These are phyloP conservation scores for Meredithiella fracta DNA, from an alignment of 2,329 filamentous ascomycete species.

Conservation along the genomic window DNA sequence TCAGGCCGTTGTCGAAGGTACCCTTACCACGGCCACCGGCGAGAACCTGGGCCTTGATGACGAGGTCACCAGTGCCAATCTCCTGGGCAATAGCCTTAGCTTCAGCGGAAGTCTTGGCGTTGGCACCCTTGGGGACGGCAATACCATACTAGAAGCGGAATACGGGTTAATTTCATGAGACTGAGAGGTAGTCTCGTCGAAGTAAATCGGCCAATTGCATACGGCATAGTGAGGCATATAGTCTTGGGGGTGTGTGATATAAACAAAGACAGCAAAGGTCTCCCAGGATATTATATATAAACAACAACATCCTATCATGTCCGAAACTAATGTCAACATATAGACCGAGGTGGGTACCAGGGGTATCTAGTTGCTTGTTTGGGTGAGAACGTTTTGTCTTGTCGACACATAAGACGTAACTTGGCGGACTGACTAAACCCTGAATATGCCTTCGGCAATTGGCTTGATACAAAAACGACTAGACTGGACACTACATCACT, in stretches of 20 bases:
- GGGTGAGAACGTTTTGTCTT: neutral
- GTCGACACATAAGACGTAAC: neutral
- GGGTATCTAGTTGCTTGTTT: constrained; percentile 1
- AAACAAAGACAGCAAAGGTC: neutral
- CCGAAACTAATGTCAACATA: neutral
- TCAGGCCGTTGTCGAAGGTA: constrained; percentile 93
- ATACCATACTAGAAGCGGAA: constrained; percentile 60
- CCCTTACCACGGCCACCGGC: constrained; percentile 97
- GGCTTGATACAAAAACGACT: neutral
- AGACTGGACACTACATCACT: constrained; percentile 8
- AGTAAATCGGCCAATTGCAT: constrained; percentile 10
- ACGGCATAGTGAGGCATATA: neutral
- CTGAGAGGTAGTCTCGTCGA: constrained; percentile 4
- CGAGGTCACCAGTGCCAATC: constrained; percentile 90
- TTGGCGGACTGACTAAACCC: neutral
- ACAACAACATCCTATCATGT: too few relatives aligned
- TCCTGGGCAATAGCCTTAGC: constrained; percentile 81
- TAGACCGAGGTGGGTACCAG: neutral
- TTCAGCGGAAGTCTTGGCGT: constrained; percentile 69
- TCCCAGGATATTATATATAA: neutral
- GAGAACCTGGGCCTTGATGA: constrained; percentile 98
- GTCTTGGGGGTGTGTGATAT: neutral
- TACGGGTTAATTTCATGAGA: neutral
- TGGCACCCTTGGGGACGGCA: constrained; percentile 76
- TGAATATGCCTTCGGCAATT: neutral